A percentile compares a stretch with the other conserved stretches of the same genome.
These are phyloP conservation scores for baker's yeast (Saccharomyces cerevisiae) DNA, from an alignment of 805 yeast species.

Conservation along the genomic window DNA sequence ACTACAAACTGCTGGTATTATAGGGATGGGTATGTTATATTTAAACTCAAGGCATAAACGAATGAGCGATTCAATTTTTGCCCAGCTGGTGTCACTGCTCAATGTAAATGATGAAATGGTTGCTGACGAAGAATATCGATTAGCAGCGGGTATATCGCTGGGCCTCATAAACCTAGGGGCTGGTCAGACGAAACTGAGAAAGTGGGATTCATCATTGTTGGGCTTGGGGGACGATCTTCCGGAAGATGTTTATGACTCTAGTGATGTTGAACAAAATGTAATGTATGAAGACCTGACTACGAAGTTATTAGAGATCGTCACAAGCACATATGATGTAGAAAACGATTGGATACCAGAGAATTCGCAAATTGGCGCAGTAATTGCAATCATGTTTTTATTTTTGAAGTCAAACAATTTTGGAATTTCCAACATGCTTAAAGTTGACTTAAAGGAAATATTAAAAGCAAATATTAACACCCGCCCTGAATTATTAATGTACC, in stretches of 20 bases:
- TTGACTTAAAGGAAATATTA: constrained; percentile 51
- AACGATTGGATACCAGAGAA: constrained; percentile 26
- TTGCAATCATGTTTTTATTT: constrained; percentile 69
- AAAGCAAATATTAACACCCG: constrained; percentile 28
- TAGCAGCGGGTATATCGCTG: constrained; percentile 81
- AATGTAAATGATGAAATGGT: constrained; percentile 46
- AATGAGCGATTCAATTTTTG: constrained; percentile 70
- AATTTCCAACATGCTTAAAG: constrained; percentile 42
- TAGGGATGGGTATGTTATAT: constrained; percentile 84
- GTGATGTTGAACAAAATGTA: constrained; percentile 2
- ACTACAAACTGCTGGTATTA: constrained; percentile 85
- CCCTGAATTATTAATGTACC: constrained; percentile 65
- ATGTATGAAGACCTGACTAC: constrained; percentile 4
- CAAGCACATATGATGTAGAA: constrained; percentile 17
- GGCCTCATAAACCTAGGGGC: constrained; percentile 80
- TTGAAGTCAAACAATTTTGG: constrained; percentile 53
- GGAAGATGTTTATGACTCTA: constrained; percentile 2
- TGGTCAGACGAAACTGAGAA: constrained; percentile 38
- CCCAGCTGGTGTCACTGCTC: constrained; percentile 50
- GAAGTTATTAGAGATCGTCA: constrained; percentile 14
- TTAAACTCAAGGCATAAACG: constrained; percentile 71
- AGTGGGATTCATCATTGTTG: constrained; percentile 33
- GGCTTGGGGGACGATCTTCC: neutral
- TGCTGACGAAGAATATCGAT: constrained; percentile 70
- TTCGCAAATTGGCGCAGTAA: constrained; percentile 58